Evolutionary conservation across 805 yeast genomes (phyloP).

Genomic region (Saturnispora serradocipensis): DNA sequence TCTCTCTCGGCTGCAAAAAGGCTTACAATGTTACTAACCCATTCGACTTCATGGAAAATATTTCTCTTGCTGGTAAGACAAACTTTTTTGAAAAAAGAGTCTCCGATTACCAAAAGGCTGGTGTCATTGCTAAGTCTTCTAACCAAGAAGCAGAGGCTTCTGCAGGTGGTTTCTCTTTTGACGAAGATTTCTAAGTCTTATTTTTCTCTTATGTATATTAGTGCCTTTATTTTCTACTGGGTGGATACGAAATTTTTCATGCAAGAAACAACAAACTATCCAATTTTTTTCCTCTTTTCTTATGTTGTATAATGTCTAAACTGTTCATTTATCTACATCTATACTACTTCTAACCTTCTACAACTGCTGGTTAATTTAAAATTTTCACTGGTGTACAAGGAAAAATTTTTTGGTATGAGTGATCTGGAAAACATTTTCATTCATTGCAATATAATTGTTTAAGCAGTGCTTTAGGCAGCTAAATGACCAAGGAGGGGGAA

Average conservation of each 20-base stretch:
- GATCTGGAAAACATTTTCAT: not conserved
- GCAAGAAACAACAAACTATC: not conserved
- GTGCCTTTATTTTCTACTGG: not conserved
- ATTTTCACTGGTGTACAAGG: not conserved
- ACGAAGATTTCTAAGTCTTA: slow-evolving; percentile 77
- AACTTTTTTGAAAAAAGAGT: slow-evolving; percentile 99
- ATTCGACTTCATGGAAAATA: slow-evolving; percentile 98
- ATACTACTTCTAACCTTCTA: not conserved
- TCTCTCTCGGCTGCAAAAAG: slow-evolving; percentile 87
- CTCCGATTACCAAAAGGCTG: slow-evolving; percentile 97
- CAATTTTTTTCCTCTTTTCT: not conserved
- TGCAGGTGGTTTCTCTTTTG: slow-evolving; percentile 64
- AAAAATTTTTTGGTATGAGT: not conserved
- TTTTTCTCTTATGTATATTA: slow-evolving; percentile 2
- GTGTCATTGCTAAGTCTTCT: slow-evolving; percentile 81
- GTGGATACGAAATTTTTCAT: not conserved
- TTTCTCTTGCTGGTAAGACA: slow-evolving; percentile 96
- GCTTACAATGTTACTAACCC: slow-evolving; percentile 84
- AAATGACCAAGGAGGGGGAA: slow-evolving; percentile 1
- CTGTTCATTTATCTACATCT: not conserved
- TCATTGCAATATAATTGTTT: not conserved
- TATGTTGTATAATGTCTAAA: not conserved
- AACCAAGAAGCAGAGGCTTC: slow-evolving; percentile 14
- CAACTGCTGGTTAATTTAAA: not conserved
- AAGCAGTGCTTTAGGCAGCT: not conserved